A percentile compares a stretch with the other conserved stretches of the same genome.
phyloP scores from a whole-genome alignment of 495 filamentous ascomycete genomes.

The Penicillium crystallinum region DNA sequence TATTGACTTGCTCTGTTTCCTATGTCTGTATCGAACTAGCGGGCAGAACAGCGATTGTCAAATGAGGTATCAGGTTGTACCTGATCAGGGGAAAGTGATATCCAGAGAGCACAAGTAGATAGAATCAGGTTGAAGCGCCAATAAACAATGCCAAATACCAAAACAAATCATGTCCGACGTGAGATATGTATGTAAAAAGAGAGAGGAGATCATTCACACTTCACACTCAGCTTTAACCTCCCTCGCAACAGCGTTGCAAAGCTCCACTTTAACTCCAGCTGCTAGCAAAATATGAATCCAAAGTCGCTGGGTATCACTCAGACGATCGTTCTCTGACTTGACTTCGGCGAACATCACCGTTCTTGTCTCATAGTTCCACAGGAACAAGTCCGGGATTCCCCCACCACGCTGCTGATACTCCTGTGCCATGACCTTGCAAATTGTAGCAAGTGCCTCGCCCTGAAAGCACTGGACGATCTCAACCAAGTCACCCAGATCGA shows the following conservation, averaged over 20 bases:
- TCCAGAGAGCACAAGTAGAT: too few species aligned
- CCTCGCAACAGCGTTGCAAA: constrained; percentile 81
- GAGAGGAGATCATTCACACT: not conserved
- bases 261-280: constrained; percentile 78
- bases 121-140: too few species aligned
- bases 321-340: constrained; percentile 89
- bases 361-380: constrained; percentile 60
- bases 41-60: too few species aligned
- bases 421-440: constrained; percentile 92
- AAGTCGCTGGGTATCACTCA: constrained; percentile 92
- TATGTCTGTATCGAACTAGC: too few species aligned
- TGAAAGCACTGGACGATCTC: constrained; percentile 79
- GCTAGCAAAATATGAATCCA: constrained; percentile 92
- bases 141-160: too few species aligned
- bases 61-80: too few species aligned
- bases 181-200: not conserved
- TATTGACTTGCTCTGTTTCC: too few species aligned
- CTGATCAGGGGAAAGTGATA: too few species aligned
- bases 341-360: constrained; percentile 86
- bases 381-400: constrained; percentile 87
- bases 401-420: constrained; percentile 84
- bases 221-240: constrained; percentile 46
- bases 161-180: too few species aligned
- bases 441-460: constrained; percentile 68
- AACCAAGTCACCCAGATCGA: constrained; percentile 69